Evolutionary conservation across 1,284 basidiomycete genomes (phyloP).

Genomic region (Cutaneotrichosporon cutaneum): DNA sequence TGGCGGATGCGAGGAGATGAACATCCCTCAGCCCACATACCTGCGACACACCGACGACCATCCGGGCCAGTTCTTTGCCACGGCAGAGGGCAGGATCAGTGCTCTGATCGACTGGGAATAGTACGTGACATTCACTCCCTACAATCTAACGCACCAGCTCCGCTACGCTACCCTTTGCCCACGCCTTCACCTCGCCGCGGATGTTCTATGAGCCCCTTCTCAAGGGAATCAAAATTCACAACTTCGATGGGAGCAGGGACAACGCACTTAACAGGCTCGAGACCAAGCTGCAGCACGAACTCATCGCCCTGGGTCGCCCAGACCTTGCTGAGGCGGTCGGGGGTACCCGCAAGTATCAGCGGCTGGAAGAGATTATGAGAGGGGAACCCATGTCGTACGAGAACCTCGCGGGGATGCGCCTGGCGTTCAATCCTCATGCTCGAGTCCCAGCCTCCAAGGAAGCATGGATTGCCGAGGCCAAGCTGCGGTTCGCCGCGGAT

Average conservation of each 20-base stretch:
- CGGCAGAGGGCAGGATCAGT: not conserved
- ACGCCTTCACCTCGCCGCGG: not conserved
- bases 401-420: not conserved
- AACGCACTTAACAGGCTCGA: not conserved
- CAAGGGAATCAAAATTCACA: not conserved
- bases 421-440: not conserved
- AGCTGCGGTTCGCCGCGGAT: not conserved
- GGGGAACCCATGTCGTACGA: not conserved
- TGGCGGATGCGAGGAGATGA: not conserved
- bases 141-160: not conserved
- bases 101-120: not conserved
- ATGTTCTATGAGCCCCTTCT: not conserved
- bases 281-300: not conserved
- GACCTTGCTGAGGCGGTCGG: not conserved
- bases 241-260: not conserved
- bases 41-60: not conserved
- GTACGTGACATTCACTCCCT: not conserved
- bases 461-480: not conserved
- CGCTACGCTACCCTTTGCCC: not conserved
- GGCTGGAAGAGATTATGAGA: not conserved
- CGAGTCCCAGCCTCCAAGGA: not conserved
- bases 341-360: not conserved
- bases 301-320: not conserved
- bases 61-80: not conserved
- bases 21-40: not conserved